Conservation (phyloP, 1,139 yeast genomes). For the Lodderomyces metapsilosis region DNA sequence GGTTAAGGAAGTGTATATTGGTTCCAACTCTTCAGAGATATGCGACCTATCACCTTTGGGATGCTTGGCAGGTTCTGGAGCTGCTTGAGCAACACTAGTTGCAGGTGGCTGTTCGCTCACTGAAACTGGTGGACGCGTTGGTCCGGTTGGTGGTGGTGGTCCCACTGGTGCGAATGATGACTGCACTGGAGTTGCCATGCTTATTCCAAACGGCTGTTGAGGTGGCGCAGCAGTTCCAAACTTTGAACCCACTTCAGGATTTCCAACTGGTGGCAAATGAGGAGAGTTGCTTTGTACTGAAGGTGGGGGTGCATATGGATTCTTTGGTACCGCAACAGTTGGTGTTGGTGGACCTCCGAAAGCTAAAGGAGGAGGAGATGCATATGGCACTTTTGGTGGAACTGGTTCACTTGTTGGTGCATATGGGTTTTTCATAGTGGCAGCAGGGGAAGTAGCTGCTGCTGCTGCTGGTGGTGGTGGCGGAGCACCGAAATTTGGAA, state of each 20-base stretch:
- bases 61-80: slow-evolving; percentile 33
- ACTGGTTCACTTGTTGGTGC: slow-evolving; percentile 24
- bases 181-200: slow-evolving; percentile 12
- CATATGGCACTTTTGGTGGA: slow-evolving; percentile 18
- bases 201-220: slow-evolving; percentile 14
- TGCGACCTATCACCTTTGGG: slow-evolving; percentile 75
- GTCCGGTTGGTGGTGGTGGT: slow-evolving; percentile 11
- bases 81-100: slow-evolving; percentile 11
- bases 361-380: slow-evolving; percentile 16
- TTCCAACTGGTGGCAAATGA: slow-evolving; percentile 14
- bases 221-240: slow-evolving; percentile 17
- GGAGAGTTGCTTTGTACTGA: slow-evolving; percentile 12
- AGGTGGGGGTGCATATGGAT: slow-evolving; percentile 44
- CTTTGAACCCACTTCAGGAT: slow-evolving; percentile 13
- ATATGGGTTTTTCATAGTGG: slow-evolving; percentile 37
- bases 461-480: too few species aligned
- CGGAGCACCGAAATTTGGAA: slow-evolving; percentile 27
- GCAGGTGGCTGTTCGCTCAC: slow-evolving; percentile 19
- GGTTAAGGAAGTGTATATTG: slow-evolving; percentile 58
- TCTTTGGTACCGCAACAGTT: slow-evolving; percentile 29
- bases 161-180: slow-evolving; percentile 10
- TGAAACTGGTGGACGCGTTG: slow-evolving; percentile 5
- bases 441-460: slow-evolving; percentile 14
- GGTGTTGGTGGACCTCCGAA: slow-evolving; percentile 13
- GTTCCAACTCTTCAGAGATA: slow-evolving; percentile 56